A percentile compares a stretch with the other conserved stretches of the same genome.
These are phyloP conservation scores for Mucor circinelloides DNA, from an alignment of 371 early-diverging fungal genomes.

Conservation along the genomic window DNA sequence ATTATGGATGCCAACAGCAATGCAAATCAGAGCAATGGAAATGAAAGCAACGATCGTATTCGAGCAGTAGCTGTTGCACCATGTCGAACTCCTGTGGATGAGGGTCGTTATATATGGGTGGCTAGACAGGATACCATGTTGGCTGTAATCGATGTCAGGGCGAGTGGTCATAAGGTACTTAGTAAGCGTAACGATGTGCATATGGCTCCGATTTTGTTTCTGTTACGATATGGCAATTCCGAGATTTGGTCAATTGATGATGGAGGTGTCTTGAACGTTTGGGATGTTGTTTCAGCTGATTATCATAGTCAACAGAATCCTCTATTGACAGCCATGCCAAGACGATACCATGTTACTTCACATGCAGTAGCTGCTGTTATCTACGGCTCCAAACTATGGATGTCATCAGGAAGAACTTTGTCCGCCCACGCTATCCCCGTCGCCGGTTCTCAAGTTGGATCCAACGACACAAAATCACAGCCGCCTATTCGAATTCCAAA, in stretches of 20 bases:
- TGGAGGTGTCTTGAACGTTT: conserved; percentile 62
- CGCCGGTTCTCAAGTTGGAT: neutral
- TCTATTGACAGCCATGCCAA: neutral
- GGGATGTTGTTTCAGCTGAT: conserved; percentile 55
- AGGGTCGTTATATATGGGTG: conserved; percentile 68
- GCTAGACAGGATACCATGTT: conserved; percentile 63
- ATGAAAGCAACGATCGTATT: conserved; percentile 31
- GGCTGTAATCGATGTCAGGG: conserved; percentile 55
- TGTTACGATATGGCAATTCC: conserved; percentile 48
- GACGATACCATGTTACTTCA: neutral
- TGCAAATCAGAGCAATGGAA: conserved; percentile 17
- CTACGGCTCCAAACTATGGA: neutral
- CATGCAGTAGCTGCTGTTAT: conserved; percentile 3
- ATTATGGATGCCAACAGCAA: conserved; percentile 3
- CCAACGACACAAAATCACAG: neutral
- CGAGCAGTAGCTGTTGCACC: conserved; percentile 44
- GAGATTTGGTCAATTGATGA: conserved; percentile 73
- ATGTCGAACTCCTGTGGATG: conserved; percentile 38
- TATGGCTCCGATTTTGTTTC: conserved; percentile 38
- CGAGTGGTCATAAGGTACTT: neutral
- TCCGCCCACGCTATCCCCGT: conserved; percentile 48
- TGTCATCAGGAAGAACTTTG: conserved; percentile 23
- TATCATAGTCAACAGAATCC: neutral
- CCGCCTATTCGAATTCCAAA: conserved; percentile 23
- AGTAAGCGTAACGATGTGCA: neutral